Base-by-base conservation (phyloP, 2,329 filamentous ascomycete genomes). In the Nakataea oryzae region DNA sequence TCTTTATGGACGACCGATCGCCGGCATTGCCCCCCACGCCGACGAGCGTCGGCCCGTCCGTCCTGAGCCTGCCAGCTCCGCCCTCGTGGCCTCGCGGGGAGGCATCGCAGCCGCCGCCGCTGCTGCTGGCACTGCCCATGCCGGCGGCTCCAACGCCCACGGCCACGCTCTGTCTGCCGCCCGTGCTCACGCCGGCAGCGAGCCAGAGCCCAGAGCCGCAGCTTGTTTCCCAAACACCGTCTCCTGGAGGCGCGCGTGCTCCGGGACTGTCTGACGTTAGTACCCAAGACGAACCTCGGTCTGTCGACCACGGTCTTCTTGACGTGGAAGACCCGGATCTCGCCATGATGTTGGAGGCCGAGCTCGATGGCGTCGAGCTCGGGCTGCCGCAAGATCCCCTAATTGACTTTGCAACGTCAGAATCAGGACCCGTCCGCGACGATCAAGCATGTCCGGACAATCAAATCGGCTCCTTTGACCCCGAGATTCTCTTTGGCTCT, bases 181-280 rank as follows among this genome's bases (percentile, higher is more conserved):
- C 50, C n/a, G n/a, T 14, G 9, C 32, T 29, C 14, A 28, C 30
- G 3, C 21, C 47, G 21, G 59, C 47, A 32, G 30, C 29, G 29
- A 54, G 41, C 28, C 29, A 55, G 29, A 21, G 47, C 32, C 28
- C 47, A 30, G 50, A 55, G 59, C 59, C 50, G 41, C 59, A 54
- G 47, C 47, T 54, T 32, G 17, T 28, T 34, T 57, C 57, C 26
- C 54, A 50, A 47, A 47, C 59, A 57, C 59, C 50, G 41, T 54
- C 30, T 24, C 29, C 34, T 54, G 59, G 29, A 61, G 59, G 30
- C 59, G 59, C 50, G 54, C 59, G n/a, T 34, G 50, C 59, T 57
- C 54, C 30, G 24, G 59, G 54, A 57, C 59, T 26, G 6, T 32
- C 30, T 56, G 59, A 61, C 59, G 59, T 61, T 61, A 61, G 59